Conservation (phyloP, 805 yeast genomes). For the baker's yeast (Saccharomyces cerevisiae) region DNA sequence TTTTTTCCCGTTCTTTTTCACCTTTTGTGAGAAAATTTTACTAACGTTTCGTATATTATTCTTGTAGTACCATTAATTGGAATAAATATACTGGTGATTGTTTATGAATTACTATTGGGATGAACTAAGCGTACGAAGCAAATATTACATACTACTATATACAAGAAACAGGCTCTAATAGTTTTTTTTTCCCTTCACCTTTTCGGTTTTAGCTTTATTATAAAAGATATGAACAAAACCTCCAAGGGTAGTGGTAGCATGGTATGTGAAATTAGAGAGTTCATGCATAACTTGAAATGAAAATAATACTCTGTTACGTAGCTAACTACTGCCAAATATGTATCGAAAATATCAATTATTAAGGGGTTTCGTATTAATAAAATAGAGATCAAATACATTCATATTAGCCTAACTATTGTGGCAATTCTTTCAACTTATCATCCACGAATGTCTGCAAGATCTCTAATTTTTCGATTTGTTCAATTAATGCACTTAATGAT, state of each 20-base stretch:
- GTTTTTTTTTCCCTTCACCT: not conserved
- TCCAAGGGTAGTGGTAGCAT: not conserved
- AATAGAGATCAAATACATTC: not conserved
- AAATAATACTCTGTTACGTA: not conserved
- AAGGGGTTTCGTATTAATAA: not conserved
- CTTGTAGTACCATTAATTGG: slow-evolving; percentile 56
- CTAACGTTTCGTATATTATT: slow-evolving; percentile 1
- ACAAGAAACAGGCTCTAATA: not conserved
- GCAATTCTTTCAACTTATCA: not conserved
- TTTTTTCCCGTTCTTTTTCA: not conserved
- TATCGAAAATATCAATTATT: not conserved
- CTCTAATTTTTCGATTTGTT: slow-evolving; percentile 7
- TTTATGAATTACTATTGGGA: slow-evolving; percentile 64
- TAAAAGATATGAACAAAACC: not conserved
- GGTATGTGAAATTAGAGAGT: not conserved
- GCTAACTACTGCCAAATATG: not conserved
- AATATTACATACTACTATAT: not conserved
- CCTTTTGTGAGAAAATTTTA: not conserved
- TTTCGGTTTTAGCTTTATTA: not conserved
- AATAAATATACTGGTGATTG: slow-evolving; percentile 54
- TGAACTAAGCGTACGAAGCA: slow-evolving; percentile 21
- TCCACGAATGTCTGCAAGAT: slow-evolving; percentile 4
- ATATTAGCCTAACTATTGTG: not conserved
- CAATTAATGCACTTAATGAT: slow-evolving; percentile 5
- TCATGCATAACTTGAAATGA: not conserved